Evolutionary conservation across 176 grass and related monocot species (phyloP), one percentile per base, ranked within the genome.

Genomic region (Lolium rigidum): DNA sequence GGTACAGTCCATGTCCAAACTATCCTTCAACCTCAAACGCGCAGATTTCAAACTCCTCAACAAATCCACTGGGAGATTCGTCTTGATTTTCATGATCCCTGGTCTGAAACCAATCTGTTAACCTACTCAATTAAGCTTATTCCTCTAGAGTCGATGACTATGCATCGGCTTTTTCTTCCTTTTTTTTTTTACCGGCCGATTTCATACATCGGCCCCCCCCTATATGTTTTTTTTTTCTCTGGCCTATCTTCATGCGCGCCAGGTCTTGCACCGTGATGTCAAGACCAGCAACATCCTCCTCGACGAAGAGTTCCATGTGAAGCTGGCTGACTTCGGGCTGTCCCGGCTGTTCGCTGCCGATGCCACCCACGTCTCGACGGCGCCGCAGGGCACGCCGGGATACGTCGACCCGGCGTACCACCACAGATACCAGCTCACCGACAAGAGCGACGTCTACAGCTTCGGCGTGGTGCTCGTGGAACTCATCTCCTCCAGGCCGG

Each of bases 361-460:
- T 26, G 87, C 74, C 24, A 83, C 90, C 66, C 85, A 94, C 12
- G 85, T 94, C 7, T 94, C 90, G n/a, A 94, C 90, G 0, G 92
- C 87, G 24, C 92, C 92, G n/a, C 90, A 92, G 78, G 92, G 90
- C 73, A 94, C 90, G 0, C 92, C 92, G 0, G 92, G 92, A 3
- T 94, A 94, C 52, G 44, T 94, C 15, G 92, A 94, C 66, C 92
- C 92, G 0, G 43, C 75, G 60, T 94, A 94, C 74, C 82, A 94
- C 68, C 85, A 63, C 66, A 65, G 79, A 74, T 94, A 87, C 60
- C 90, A 90, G 82, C 92, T 94, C 11, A 94, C 90, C 0, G 90
- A 94, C 74, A 94, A 94, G 84, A 94, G 90, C 74, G 92, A 94
- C 12, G 92, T 94, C 6, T 94, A 94, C 59, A 94, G 92, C 68